Conservation (phyloP, 306 rosid species). For the Macrotyloma uniflorum region DNA sequence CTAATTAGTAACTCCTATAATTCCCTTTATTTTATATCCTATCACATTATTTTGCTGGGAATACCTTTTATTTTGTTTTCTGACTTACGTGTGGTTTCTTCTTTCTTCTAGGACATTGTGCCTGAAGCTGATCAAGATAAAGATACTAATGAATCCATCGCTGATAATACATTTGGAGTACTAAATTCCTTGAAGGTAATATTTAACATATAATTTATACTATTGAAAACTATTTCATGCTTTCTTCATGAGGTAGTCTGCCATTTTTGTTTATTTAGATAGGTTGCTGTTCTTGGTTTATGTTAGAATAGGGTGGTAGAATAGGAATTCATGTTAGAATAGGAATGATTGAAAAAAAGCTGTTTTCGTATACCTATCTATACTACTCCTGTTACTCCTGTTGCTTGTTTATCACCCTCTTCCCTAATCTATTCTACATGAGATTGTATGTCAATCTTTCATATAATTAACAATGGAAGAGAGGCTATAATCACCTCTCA, state of each 20-base stretch:
- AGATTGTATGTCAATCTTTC: too few relatives aligned
- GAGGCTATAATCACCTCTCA: too few relatives aligned
- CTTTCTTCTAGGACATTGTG: slow-evolving; percentile 62
- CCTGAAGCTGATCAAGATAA: slow-evolving; percentile 56
- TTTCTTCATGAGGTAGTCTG: slow-evolving; percentile 3
- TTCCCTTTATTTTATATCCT: too few relatives aligned
- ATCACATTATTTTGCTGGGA: not conserved
- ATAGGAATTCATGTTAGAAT: too few relatives aligned
- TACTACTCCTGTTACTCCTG: too few relatives aligned
- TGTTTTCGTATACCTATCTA: too few relatives aligned
- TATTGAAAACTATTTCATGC: slow-evolving; percentile 19
- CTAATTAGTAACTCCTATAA: too few relatives aligned
- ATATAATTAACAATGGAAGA: too few relatives aligned
- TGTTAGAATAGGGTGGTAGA: too few relatives aligned
- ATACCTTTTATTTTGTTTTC: slow-evolving; percentile 18
- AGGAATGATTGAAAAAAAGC: too few relatives aligned
- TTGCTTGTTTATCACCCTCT: too few relatives aligned
- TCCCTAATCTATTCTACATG: too few relatives aligned
- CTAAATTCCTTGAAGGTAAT: slow-evolving; percentile 77
- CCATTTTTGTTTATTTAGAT: slow-evolving; percentile 5
- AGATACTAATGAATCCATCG: slow-evolving; percentile 55
- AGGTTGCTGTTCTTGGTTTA: slow-evolving; percentile 30
- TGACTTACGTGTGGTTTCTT: slow-evolving; percentile 13
- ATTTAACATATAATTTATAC: slow-evolving; percentile 19
- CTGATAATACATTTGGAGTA: slow-evolving; percentile 52